A percentile compares a stretch with the other conserved stretches of the same genome.
Evolutionary conservation across 345 rosid genomes (phyloP).

Genomic region (Physaria fendleri): DNA sequence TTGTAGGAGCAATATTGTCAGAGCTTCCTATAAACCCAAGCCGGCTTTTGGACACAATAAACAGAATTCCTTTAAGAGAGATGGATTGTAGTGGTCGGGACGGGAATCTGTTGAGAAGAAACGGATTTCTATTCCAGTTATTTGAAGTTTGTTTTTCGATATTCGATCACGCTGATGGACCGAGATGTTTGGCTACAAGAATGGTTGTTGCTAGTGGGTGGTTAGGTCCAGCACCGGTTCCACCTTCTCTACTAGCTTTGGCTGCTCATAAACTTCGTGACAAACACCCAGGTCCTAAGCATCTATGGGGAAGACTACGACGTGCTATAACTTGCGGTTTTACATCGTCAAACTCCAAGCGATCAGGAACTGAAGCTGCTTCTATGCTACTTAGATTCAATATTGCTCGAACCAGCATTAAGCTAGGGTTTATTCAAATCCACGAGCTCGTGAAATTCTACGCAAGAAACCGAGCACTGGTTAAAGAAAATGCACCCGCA

Average conservation of each 20-base stretch:
- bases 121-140: slow-evolving; percentile 64
- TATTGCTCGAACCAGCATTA: slow-evolving; percentile 56
- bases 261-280: slow-evolving; percentile 82
- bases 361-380: slow-evolving; percentile 74
- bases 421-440: slow-evolving; percentile 53
- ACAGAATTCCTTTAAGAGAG: slow-evolving; percentile 77
- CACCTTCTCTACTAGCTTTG: slow-evolving; percentile 54
- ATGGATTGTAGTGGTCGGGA: slow-evolving; percentile 55
- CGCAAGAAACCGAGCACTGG: slow-evolving; percentile 46
- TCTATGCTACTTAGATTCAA: slow-evolving; percentile 82
- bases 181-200: slow-evolving; percentile 81
- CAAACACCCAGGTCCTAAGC: slow-evolving; percentile 45
- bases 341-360: slow-evolving; percentile 47
- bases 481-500: slow-evolving; percentile 45
- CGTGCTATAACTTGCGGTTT: slow-evolving; percentile 64
- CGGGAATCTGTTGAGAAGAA: slow-evolving; percentile 39
- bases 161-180: slow-evolving; percentile 88
- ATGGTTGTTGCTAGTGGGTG: slow-evolving; percentile 89
- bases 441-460: slow-evolving; percentile 68
- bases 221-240: slow-evolving; percentile 84
- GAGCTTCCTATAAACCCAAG: slow-evolving; percentile 92
- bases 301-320: slow-evolving; percentile 49
- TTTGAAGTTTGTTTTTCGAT: slow-evolving; percentile 94
- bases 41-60: slow-evolving; percentile 76
- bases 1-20: slow-evolving; percentile 73